These are phyloP conservation scores for Teratosphaeria epicoccoides DNA, from an alignment of 2,329 filamentous ascomycete species.

Conservation along the genomic window DNA sequence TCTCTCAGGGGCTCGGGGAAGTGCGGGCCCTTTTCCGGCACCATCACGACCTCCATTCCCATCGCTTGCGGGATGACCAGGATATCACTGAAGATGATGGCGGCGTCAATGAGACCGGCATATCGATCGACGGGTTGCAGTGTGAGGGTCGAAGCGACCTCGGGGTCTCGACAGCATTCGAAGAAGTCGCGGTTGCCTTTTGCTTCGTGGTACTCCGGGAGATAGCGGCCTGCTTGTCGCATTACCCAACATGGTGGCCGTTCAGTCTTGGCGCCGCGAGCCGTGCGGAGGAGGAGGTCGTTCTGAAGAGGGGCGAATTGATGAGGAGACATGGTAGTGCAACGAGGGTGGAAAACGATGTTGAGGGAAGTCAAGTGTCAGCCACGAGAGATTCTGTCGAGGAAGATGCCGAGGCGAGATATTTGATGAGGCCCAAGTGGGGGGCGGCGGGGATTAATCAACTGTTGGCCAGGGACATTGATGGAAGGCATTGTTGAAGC, in stretches of 20 bases:
- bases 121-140: conserved; percentile 91
- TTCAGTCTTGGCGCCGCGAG: conserved; percentile 81
- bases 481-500: not conserved
- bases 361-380: not conserved
- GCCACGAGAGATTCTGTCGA: no score
- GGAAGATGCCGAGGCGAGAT: not conserved
- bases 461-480: not conserved
- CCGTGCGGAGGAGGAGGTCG: conserved; percentile 80
- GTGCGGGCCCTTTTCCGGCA: conserved; percentile 91
- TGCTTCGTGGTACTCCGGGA: conserved; percentile 93
- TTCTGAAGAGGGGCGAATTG: conserved; percentile 77
- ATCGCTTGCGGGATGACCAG: conserved; percentile 95
- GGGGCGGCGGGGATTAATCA: not conserved
- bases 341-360: not conserved
- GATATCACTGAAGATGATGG: conserved; percentile 98
- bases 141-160: conserved; percentile 86
- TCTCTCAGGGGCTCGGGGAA: conserved; percentile 76
- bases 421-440: not conserved
- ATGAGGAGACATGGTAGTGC: not conserved
- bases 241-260: conserved; percentile 97
- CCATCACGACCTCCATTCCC: conserved; percentile 98
- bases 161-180: conserved; percentile 86
- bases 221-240: conserved; percentile 95
- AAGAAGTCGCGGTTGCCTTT: conserved; percentile 92
- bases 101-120: conserved; percentile 80